Base-by-base conservation (phyloP, 2,329 filamentous ascomycete species). In the Lecanosticta acicola region DNA sequence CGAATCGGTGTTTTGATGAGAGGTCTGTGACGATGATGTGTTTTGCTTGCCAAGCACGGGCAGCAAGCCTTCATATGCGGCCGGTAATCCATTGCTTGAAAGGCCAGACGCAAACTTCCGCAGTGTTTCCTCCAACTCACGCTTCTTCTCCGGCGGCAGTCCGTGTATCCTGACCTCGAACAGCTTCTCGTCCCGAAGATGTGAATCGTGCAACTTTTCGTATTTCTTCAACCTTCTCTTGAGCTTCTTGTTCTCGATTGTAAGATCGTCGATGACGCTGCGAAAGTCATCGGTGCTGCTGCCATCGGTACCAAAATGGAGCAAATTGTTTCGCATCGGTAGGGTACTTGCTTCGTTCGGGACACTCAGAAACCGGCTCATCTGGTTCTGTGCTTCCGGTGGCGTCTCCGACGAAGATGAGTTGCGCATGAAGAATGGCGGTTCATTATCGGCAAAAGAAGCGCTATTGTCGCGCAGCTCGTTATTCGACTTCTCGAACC, bases 241-340 rank as follows among this genome's bases (percentile, higher is more conserved):
- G 50, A 94, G 65, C 41, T 80, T 83, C 63, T 87, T 86, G 62
- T 93, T 94, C 61, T 89, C 84, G 19, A 94, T 72, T 0, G 87
- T 94, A 48, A 94, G 67, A 61, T 94, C 88, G 58, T 94, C 87
- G 39, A 94, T 94, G 13, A 94, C 86, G 54, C 84, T 84, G 38
- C 87, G 76, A 49, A 81, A 90, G 45, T 90, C 87, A 46, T 86
- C 85, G 20, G 78, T 80, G 41, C 81, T 83, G 60, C 79, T 86
- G 21, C 70, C 71, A 37, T 70, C 68, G 4, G 66, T 69, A 21
- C 57, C 63, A 8, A 65, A 32, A 9, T 57, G 59, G 68, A 78
- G 16, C 66, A 77, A 2, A 68, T 68, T 32, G 36, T 65, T 53
- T 16, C 54, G 48, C 21, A 53, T 16, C 24, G 56, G 48, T 37